phyloP scores from a whole-genome alignment of 2,329 filamentous ascomycete genomes.

The Alternaria hordeiaustralica region DNA sequence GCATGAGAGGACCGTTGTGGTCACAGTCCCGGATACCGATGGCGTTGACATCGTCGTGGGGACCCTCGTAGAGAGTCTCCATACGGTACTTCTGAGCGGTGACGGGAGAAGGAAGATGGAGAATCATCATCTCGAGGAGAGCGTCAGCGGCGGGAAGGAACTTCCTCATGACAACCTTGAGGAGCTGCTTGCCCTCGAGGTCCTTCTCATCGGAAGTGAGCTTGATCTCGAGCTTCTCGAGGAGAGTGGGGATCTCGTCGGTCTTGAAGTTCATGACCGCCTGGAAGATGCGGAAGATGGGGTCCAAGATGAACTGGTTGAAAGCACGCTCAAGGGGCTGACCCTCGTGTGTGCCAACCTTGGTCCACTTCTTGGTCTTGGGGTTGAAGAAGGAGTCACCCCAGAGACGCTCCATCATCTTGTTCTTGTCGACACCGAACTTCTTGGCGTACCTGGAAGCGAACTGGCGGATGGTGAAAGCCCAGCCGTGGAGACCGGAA shows the following conservation, averaged over 20 bases:
- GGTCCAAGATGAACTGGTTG: conserved; percentile 99
- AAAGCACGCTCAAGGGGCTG: conserved; percentile 96
- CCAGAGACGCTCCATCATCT: conserved; percentile 99
- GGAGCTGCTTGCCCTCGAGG: conserved; percentile 94
- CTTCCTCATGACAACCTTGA: conserved; percentile 98
- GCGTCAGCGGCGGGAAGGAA: conserved; percentile 98
- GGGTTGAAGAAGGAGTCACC: conserved; percentile 99
- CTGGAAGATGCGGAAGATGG: conserved; percentile 99
- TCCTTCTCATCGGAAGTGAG: conserved; percentile 84
- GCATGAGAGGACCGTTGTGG: conserved; percentile 97
- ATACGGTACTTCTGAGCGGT: conserved; percentile 97
- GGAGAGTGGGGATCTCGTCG: conserved; percentile 81
- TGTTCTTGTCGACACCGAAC: conserved; percentile 99
- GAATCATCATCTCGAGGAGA: conserved; percentile 99
- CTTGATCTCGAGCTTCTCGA: conserved; percentile 96
- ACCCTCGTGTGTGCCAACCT: conserved; percentile 80
- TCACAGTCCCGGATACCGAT: conserved; percentile 99
- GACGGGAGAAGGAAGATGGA: conserved; percentile 94
- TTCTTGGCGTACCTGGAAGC: conserved; percentile 97
- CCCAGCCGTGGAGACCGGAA: conserved; percentile 99
- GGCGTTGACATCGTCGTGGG: conserved; percentile 86
- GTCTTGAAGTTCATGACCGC: conserved; percentile 99
- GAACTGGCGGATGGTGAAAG: conserved; percentile 99
- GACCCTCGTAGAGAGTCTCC: conserved; percentile 99
- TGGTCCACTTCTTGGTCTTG: conserved; percentile 99